A percentile compares a stretch with the other conserved stretches of the same genome.
Evolutionary conservation across 768 basidiomycete genomes (phyloP).

Genomic region (Auriscalpium orientale): DNA sequence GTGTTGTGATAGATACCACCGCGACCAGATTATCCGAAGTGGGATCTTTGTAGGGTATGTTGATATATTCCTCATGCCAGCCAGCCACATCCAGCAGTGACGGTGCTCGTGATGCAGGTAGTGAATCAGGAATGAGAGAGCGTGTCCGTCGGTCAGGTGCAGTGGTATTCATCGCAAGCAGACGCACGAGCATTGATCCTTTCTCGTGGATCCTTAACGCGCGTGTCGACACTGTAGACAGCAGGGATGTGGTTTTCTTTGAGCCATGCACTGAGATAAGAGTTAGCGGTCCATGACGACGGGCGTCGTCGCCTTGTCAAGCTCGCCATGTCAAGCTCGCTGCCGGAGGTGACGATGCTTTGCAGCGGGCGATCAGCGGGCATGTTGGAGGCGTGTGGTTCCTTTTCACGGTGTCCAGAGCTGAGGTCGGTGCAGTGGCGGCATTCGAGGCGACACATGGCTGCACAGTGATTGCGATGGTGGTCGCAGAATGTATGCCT

Average conservation of each 20-base stretch:
- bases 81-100: constrained; percentile 38
- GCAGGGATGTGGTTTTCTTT: constrained; percentile 93
- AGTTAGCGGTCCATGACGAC: too few relatives aligned
- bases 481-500: too few relatives aligned
- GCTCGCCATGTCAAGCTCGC: too few relatives aligned
- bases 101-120: constrained; percentile 38
- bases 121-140: constrained; percentile 29
- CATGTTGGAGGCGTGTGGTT: too few relatives aligned
- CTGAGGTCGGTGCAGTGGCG: too few relatives aligned
- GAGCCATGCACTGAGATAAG: constrained; percentile 86
- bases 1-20: constrained; percentile 65
- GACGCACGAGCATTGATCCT: constrained; percentile 83
- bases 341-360: too few relatives aligned
- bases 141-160: constrained; percentile 33
- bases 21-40: constrained; percentile 89
- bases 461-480: too few relatives aligned
- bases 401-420: too few relatives aligned
- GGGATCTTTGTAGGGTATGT: constrained; percentile 80
- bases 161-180: constrained; percentile 58
- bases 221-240: constrained; percentile 92
- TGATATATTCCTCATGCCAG: constrained; percentile 82
- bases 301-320: too few relatives aligned
- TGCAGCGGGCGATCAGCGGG: too few relatives aligned
- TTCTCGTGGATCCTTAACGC: constrained; percentile 89
- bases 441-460: too few relatives aligned